Conservation (phyloP, 2,329 filamentous ascomycete genomes). For the Beauveria sp. region DNA sequence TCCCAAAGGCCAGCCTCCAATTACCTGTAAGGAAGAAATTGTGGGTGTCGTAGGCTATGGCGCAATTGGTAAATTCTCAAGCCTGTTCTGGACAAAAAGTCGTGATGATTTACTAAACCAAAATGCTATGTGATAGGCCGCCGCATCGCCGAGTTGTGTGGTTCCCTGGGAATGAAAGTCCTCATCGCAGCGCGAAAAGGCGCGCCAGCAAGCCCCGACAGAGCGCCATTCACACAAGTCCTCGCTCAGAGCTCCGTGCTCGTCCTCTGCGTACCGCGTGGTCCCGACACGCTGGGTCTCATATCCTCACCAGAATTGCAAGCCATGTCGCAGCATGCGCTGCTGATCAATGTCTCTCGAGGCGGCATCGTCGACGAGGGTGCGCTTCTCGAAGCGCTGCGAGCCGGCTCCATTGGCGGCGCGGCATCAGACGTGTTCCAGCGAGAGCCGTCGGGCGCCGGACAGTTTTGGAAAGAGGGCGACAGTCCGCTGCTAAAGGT, state of each 20-base stretch:
- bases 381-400: constrained; percentile 24
- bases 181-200: constrained; percentile 19
- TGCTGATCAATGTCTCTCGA: constrained; percentile 23
- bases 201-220: neutral
- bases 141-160: constrained; percentile 17
- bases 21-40: constrained; percentile 20
- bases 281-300: constrained; percentile 15
- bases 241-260: constrained; percentile 18
- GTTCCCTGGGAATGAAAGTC: constrained; percentile 17
- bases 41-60: constrained; percentile 22
- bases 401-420: constrained; percentile 23
- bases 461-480: neutral
- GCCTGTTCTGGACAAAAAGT: neutral
- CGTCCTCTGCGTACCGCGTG: constrained; percentile 19
- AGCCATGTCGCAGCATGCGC: constrained; percentile 17
- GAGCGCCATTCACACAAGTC: constrained; percentile 16
- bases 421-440: constrained; percentile 28
- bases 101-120: neutral
- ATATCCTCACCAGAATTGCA: constrained; percentile 14
- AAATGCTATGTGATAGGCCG: constrained; percentile 13
- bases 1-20: constrained; percentile 17
- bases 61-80: neutral
- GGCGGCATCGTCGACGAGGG: constrained; percentile 28
- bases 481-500: constrained; percentile 4
- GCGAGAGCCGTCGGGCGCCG: constrained; percentile 17